Conservation (phyloP, 148 eudicot species). For the Silene conica region DNA sequence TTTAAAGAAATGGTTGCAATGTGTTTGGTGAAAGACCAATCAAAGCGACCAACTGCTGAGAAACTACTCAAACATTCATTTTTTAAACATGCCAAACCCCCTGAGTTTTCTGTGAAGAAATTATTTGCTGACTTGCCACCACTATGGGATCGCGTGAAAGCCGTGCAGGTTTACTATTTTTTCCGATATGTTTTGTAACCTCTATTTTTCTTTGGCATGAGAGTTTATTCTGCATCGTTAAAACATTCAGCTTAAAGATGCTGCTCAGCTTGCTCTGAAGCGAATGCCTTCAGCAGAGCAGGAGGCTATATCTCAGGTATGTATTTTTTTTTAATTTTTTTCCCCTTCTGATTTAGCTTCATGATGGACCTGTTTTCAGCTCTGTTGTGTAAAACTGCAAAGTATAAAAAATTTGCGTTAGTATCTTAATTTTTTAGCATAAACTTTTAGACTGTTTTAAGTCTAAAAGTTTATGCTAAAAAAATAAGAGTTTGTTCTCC, state of each 20-base stretch:
- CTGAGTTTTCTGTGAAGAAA: slow-evolving; percentile 81
- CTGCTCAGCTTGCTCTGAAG: slow-evolving; percentile 93
- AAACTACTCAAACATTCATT: slow-evolving; percentile 90
- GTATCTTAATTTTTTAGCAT: background rate
- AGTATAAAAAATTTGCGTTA: background rate
- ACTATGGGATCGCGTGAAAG: slow-evolving; percentile 87
- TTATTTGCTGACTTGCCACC: slow-evolving; percentile 86
- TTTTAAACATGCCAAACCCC: slow-evolving; percentile 87
- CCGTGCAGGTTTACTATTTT: slow-evolving; percentile 57
- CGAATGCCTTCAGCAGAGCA: slow-evolving; percentile 89
- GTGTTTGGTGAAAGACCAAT: slow-evolving; percentile 99
- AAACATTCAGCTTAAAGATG: slow-evolving; percentile 68
- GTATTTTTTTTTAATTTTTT: slow-evolving; percentile 3
- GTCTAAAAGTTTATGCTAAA: too few species aligned
- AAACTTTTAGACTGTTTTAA: background rate
- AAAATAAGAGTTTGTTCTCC: background rate
- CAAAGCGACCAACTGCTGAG: slow-evolving; percentile 91
- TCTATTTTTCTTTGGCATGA: slow-evolving; percentile 11
- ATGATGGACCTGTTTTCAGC: background rate
- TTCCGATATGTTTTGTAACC: slow-evolving; percentile 1
- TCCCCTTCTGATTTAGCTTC: background rate
- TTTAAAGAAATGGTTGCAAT: slow-evolving; percentile 98
- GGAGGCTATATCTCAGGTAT: slow-evolving; percentile 92
- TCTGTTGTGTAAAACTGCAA: background rate
- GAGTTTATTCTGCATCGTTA: slow-evolving; percentile 7